A percentile compares a stretch with the other conserved stretches of the same genome.
phyloP scores from a whole-genome alignment of 768 basidiomycete genomes.

The Pisolithus sp. region DNA sequence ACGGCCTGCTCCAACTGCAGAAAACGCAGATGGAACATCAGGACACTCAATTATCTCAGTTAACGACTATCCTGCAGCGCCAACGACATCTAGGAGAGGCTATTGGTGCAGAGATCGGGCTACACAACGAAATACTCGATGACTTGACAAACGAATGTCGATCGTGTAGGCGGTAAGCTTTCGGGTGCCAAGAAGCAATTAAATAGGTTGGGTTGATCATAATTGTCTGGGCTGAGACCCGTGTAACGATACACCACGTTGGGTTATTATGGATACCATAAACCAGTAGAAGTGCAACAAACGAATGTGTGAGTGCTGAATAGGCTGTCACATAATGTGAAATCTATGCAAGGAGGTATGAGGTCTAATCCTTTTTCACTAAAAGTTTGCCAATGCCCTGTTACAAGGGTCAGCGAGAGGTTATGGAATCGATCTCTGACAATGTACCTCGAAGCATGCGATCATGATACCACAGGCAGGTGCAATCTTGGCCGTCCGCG shows the following conservation, averaged over 20 bases:
- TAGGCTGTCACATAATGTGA: constrained; percentile 15
- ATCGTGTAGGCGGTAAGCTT: constrained; percentile 72
- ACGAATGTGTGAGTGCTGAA: constrained; percentile 12
- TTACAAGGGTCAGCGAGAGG: constrained; percentile 4
- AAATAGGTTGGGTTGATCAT: constrained; percentile 59
- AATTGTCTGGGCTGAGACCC: constrained; percentile 2
- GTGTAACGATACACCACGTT: constrained; percentile 1
- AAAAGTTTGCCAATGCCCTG: constrained; percentile 59
- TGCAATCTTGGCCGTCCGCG: constrained; percentile 90
- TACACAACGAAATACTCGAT: constrained; percentile 85
- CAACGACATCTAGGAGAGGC: constrained; percentile 85
- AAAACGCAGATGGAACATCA: constrained; percentile 77
- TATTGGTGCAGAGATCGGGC: constrained; percentile 72
- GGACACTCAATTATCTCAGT: constrained; percentile 70
- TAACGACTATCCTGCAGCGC: constrained; percentile 76
- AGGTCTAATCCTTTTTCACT: constrained; percentile 26
- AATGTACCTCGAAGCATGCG: constrained; percentile 80
- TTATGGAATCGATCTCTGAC: constrained; percentile 2
- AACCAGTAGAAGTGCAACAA: constrained; percentile 5
- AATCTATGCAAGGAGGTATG: constrained; percentile 25
- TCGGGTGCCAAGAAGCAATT: constrained; percentile 75
- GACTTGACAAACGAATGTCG: constrained; percentile 70
- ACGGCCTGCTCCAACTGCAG: constrained; percentile 75
- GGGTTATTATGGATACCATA: constrained; percentile 20
- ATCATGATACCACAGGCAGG: constrained; percentile 99